These are phyloP conservation scores for Calonectria naviculata DNA, from an alignment of 2,329 filamentous ascomycete species.

Conservation along the genomic window DNA sequence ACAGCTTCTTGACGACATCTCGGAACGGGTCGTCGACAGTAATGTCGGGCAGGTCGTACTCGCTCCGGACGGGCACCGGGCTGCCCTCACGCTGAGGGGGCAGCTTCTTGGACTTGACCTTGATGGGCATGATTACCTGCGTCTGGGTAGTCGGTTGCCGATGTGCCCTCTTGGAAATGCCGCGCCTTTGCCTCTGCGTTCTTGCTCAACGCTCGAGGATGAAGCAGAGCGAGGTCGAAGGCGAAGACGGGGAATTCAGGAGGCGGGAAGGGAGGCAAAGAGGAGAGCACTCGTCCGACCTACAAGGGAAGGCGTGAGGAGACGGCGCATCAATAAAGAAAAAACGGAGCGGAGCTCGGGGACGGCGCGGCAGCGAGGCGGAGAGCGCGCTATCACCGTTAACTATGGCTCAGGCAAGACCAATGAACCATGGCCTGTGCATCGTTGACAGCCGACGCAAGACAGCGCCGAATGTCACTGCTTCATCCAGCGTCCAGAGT, in stretches of 20 bases:
- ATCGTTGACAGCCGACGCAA: background rate
- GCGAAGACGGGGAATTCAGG: background rate
- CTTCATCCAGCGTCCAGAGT: background rate
- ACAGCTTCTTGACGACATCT: conserved; percentile 74
- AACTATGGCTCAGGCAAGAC: background rate
- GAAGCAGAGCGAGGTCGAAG: background rate
- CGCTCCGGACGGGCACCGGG: conserved; percentile 47
- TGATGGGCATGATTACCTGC: conserved; percentile 48
- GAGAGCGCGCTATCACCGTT: background rate
- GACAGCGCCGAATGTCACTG: background rate
- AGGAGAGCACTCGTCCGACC: background rate
- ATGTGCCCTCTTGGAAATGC: background rate
- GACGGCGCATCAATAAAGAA: conserved; percentile 5
- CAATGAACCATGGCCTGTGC: conserved; percentile 19
- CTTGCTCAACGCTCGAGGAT: background rate
- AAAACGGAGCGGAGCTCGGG: background rate
- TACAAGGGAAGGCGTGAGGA: background rate
- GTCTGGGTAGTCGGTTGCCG: background rate
- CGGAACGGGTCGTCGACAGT: conserved; percentile 69
- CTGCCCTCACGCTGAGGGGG: conserved; percentile 47
- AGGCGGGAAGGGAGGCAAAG: background rate
- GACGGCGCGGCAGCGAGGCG: background rate
- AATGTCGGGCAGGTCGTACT: conserved; percentile 65
- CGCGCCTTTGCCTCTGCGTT: background rate
- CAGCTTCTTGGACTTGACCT: conserved; percentile 48